Conservation (phyloP, 306 rosid genomes). For the Inga laurina region DNA sequence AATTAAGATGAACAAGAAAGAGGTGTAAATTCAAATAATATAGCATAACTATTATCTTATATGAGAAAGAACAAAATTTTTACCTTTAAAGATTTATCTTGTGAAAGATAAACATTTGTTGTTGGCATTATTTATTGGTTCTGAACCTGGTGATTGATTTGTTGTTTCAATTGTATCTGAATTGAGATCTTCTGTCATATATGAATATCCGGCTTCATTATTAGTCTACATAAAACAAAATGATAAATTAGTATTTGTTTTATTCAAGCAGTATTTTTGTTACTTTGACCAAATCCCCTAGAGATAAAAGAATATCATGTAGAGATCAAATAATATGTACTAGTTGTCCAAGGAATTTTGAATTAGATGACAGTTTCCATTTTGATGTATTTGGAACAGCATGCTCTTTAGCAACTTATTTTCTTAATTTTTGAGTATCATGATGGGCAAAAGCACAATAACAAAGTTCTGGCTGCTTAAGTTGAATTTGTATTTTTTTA, state of each 20-base stretch:
- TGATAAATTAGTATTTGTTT: too few species aligned
- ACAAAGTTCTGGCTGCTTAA: too few species aligned
- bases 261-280: not conserved
- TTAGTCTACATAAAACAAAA: not conserved
- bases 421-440: too few species aligned
- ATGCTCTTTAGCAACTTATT: not conserved
- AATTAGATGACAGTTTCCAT: not conserved
- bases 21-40: not conserved
- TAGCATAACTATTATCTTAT: not conserved
- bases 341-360: not conserved
- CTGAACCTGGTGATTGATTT: too few species aligned
- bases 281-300: not conserved
- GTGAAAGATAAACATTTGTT: not conserved
- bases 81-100: not conserved
- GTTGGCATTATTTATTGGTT: not conserved
- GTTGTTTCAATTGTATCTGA: not conserved
- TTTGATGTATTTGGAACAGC: too few species aligned
- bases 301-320: too few species aligned
- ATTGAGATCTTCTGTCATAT: not conserved
- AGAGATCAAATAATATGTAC: too few species aligned
- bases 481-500: too few species aligned
- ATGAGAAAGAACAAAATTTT: not conserved
- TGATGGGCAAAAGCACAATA: too few species aligned
- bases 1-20: not conserved
- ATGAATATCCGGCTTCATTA: not conserved